Percentiles rank a stretch among this genome's conserved stretches.
Conservation (phyloP, 345 rosid genomes). For the Stellera chamaejasme region DNA sequence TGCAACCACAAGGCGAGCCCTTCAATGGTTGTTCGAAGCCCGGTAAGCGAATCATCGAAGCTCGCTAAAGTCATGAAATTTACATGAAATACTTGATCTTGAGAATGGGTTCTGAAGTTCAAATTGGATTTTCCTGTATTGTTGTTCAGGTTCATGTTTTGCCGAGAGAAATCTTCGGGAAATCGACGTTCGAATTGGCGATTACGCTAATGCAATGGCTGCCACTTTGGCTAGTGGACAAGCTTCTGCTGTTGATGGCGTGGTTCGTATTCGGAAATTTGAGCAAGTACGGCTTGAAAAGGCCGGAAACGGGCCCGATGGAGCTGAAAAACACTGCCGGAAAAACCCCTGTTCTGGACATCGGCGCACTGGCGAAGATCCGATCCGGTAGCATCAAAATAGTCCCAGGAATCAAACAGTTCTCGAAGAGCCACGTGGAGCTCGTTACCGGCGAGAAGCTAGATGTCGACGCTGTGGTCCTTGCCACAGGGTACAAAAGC, state of each 20-base stretch:
- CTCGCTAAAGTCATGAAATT: conserved; percentile 18
- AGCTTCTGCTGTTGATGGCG: conserved; percentile 44
- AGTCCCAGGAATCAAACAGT: conserved; percentile 62
- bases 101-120: conserved; percentile 2
- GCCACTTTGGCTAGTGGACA: conserved; percentile 81
- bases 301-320: conserved; percentile 70
- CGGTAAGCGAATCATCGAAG: conserved; percentile 54
- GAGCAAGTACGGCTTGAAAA: conserved; percentile 53
- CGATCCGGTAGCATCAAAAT: conserved; percentile 63
- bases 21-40: conserved; percentile 75
- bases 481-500: conserved; percentile 92
- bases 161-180: conserved; percentile 76
- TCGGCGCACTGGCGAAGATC: conserved; percentile 63
- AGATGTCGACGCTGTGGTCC: conserved; percentile 57
- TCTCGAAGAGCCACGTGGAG: conserved; percentile 44
- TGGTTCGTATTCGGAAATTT: conserved; percentile 48
- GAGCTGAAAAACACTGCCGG: conserved; percentile 52
- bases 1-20: conserved; percentile 64
- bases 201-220: conserved; percentile 51
- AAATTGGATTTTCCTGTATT: conserved; percentile 7
- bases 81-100: too few species aligned
- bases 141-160: conserved; percentile 65
- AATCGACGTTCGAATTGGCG: conserved; percentile 61
- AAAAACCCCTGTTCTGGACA: conserved; percentile 83
- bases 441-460: conserved; percentile 49